phyloP scores from a whole-genome alignment of 768 basidiomycete genomes.

The Coprinopsis strossmayeri region DNA sequence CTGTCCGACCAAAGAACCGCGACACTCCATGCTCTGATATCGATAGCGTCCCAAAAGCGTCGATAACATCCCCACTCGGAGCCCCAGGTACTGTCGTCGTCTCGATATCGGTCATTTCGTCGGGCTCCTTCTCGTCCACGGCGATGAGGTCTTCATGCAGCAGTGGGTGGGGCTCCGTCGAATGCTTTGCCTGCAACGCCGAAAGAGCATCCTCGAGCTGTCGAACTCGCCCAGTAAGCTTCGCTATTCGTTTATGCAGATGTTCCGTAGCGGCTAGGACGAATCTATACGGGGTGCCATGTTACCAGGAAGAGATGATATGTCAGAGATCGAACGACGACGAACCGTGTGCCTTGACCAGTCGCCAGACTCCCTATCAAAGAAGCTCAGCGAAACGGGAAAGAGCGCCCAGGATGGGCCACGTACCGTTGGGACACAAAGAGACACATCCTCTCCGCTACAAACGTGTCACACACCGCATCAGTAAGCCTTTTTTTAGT shows the following conservation, averaged over 20 bases:
- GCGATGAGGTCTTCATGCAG: constrained; percentile 47
- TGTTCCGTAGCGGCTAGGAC: constrained; percentile 64
- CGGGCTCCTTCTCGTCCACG: constrained; percentile 21
- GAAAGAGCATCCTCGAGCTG: constrained; percentile 57
- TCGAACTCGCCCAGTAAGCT: constrained; percentile 47
- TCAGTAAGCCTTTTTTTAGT: too few species aligned
- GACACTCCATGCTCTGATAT: constrained; percentile 55
- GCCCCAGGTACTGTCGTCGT: not conserved
- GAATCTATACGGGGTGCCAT: too few species aligned
- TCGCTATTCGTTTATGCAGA: constrained; percentile 49
- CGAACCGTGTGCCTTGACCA: constrained; percentile 68
- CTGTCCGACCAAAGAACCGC: constrained; percentile 63
- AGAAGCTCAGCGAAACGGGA: too few species aligned
- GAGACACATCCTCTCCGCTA: constrained; percentile 66
- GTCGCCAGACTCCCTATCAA: constrained; percentile 69
- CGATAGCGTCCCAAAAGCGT: constrained; percentile 54
- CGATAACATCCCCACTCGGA: constrained; percentile 36
- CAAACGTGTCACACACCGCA: too few species aligned
- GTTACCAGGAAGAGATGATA: too few species aligned
- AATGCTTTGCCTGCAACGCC: constrained; percentile 41
- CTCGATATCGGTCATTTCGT: constrained; percentile 20
- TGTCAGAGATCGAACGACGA: not conserved
- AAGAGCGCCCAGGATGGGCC: constrained; percentile 3
- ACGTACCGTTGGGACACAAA: constrained; percentile 64
- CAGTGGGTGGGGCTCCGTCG: constrained; percentile 52